Evolutionary conservation across 2,329 filamentous ascomycete genomes (phyloP), one percentile per base, ranked within the genome.

Genomic region (Chaetomium sp.): DNA sequence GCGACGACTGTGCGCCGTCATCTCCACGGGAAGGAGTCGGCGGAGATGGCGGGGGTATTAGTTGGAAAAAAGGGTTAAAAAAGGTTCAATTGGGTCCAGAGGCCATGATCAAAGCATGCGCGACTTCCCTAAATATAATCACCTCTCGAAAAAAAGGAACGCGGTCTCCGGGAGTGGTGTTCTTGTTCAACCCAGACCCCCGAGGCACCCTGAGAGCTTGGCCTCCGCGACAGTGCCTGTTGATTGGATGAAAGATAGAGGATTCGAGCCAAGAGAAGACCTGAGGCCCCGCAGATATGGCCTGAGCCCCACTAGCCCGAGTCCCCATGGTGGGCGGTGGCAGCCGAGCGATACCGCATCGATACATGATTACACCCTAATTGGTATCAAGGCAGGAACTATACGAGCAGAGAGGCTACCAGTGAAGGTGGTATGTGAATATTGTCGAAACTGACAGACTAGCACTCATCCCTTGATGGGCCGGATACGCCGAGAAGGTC

Each of bases 1-100:
- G 63, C 68, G 62, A 63, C 62, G 60, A 58, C 67, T 72, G 70
- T 70, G 69, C 68, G 68, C 64, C 68, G 70, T 69, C 73, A 73
- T 74, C 53, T 70, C 69, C 62, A 62, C 64, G 49, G 61, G 57
- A 54, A 16, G 5, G 29, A 10, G 16, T 12, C 7, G 21, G 23
- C 8, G 29, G 4, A 25, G 25, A 45, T 47, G 19, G 33, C 0
- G 38, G n/a, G n/a, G 56, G 21, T n/a, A 50, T 38, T 10, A 19
- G 5, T n/a, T 7, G 21, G 7, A n/a, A 19, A 59, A 29, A 64
- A 54, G 12, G 51, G 10, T 16, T 61, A 19, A 59, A 29, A 64
- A 54, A 16, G 51, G 10, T 16, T 61, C 57, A 65, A 61, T 57
- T 35, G n/a, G 19, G 9, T 6, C 29, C 16, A 23, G 13, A 29